Base-by-base conservation (phyloP, 2,329 filamentous ascomycete genomes). In the Colletotrichum sojae region DNA sequence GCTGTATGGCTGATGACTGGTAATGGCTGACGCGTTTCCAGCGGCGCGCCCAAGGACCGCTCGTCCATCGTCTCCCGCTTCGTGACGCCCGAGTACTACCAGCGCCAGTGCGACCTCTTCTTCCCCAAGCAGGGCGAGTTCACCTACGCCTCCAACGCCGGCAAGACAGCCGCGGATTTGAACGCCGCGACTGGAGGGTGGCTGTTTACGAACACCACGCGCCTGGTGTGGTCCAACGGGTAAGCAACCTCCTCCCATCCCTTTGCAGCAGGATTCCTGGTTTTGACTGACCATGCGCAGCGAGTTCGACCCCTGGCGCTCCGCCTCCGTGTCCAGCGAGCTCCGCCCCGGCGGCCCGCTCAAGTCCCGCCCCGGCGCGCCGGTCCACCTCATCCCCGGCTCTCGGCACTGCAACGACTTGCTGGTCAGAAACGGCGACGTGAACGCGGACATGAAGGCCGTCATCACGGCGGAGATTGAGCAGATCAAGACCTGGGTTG, bases 241-340 rank as follows among this genome's bases (percentile, higher is more conserved):
- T 67, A 45, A 46, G 67, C 6, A 36, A 36, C 31, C 8, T 15
- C 40, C 40, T 43, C 2, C 40, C 22, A 25, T 25, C 22, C 22
- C 22, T 25, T 25, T 25, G 5, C 22, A 25, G 22, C 22, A 25
- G 22, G 22, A 25, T 25, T 5, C 22, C 22, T 25, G 3, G 22
- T 25, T 25, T 25, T 25, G 16, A 22, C 6, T 18, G 31, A 54
- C 18, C 15, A 6, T 20, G 12, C 16, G 18, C n/a, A 69, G 67
- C 51, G 81, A 88, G 76, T 86, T 81, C 63, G 89, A 91, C 74
- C 89, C 89, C 6, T 91, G 89, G 89, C 81, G 84, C 40, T 83
- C 86, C 4, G 82, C 85, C 0, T 83, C 83, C 4, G 83, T 90
- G 0, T 85, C 83, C 1, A 86, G 86, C 18, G 79, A 83, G 27